A percentile compares a stretch with the other conserved stretches of the same genome.
Evolutionary conservation across 2,329 filamentous ascomycete genomes (phyloP).

Genomic region (Alternaria arbusti): DNA sequence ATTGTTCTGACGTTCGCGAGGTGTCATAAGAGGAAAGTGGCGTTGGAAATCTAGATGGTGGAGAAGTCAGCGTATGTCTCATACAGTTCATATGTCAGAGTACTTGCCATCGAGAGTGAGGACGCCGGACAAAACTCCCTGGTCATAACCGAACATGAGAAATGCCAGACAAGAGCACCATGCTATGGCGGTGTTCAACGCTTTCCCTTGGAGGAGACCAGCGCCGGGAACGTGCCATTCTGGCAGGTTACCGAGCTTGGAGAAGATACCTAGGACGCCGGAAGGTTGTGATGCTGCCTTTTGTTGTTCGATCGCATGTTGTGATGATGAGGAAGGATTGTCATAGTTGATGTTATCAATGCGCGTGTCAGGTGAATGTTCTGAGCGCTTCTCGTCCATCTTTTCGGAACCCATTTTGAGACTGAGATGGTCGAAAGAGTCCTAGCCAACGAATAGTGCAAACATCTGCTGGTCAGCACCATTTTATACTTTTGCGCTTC

Average conservation of each 20-base stretch:
- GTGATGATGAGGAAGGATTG: neutral
- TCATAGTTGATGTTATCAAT: conserved; percentile 1
- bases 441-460: neutral
- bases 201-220: conserved; percentile 16
- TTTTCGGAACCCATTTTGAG: conserved; percentile 11
- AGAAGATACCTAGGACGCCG: conserved; percentile 6
- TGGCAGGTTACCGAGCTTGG: conserved; percentile 20
- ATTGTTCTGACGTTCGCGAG: conserved; percentile 13
- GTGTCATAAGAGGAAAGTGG: conserved; percentile 36
- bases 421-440: neutral
- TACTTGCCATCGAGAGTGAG: conserved; percentile 63
- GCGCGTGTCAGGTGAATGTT: conserved; percentile 8
- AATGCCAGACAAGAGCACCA: conserved; percentile 33
- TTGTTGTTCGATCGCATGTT: conserved; percentile 1
- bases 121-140: conserved; percentile 70
- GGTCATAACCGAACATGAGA: conserved; percentile 63
- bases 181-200: conserved; percentile 21
- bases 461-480: neutral
- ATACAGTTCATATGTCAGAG: no score
- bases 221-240: conserved; percentile 23
- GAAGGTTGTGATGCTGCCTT: conserved; percentile 1
- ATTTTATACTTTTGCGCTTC: neutral
- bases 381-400: conserved; percentile 6
- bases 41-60: conserved; percentile 53
- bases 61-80: neutral